Evolutionary conservation across 2,329 filamentous ascomycete genomes (phyloP), one percentile per base, ranked within the genome.

Genomic region (Colletotrichum viniferum): DNA sequence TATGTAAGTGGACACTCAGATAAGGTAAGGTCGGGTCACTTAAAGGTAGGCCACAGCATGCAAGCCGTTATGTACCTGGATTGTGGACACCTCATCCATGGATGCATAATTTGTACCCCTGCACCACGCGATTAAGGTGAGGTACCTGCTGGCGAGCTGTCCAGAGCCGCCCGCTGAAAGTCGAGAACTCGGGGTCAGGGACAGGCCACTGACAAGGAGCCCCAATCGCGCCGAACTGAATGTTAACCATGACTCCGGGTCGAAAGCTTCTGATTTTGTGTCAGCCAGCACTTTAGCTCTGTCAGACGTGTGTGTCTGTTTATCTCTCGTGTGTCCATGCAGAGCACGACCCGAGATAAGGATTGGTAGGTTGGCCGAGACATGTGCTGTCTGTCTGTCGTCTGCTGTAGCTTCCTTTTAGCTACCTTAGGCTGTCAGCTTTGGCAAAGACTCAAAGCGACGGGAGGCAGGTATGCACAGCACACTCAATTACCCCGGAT

Each of bases 401-500:
- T 52, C n/a, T 52, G 43, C 43, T 52, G n/a, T 52, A 52, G n/a
- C 3, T 52, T 21, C 3, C 43, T n/a, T 38, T 13, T 43, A n/a
- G 9, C 38, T 30, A 58, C 26, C 24, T 26, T 26, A 6, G 55
- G 24, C 9, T n/a, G 38, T 48, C 38, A 48, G 38, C 38, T 48
- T 48, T 58, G 6, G 28, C 34, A 61, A 34, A 61, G 28, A 61
- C 21, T 58, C 55, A 61, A 61, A 21, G 5, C 5, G 26, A 61
- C 7, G 18, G n/a, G 24, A 18, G 28, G 18, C 16, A 61, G 38
- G 38, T 63, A 43, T 63, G 34, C 61, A 58, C 26, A n/a, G 32
- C 61, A 63, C 36, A 38, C 21, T 24, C 13, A 65, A 36, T 48
- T 73, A 73, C 73, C 73, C 73, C 73, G 43, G 73, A 67, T 63